A percentile compares a stretch with the other conserved stretches of the same genome.
These are phyloP conservation scores for Colletotrichum siamense DNA, from an alignment of 2,329 filamentous ascomycete species.

Conservation along the genomic window DNA sequence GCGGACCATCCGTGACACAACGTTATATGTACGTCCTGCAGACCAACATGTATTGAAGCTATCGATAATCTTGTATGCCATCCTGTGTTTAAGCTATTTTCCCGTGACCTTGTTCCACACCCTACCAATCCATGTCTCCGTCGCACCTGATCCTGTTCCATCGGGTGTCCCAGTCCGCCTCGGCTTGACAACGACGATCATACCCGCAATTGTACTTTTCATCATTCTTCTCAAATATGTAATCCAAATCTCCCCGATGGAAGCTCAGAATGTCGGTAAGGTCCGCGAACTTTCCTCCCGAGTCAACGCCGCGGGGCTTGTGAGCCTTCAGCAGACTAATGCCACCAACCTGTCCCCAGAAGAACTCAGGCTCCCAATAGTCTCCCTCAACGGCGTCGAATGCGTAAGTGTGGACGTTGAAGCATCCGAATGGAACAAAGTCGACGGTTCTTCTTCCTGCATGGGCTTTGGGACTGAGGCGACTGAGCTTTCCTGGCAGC, in stretches of 20 bases:
- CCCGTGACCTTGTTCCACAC: not conserved
- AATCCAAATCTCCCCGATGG: not conserved
- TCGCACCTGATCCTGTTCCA: not conserved
- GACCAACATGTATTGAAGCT: not conserved
- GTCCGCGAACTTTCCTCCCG: not conserved
- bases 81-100: not conserved
- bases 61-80: not conserved
- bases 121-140: not conserved
- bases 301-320: not conserved
- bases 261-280: not conserved
- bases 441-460: not conserved
- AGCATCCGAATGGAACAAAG: not conserved
- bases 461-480: not conserved
- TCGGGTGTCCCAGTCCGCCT: not conserved
- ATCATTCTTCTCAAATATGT: not conserved
- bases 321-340: not conserved
- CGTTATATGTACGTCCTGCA: not conserved
- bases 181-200: not conserved
- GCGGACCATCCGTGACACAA: fast-evolving
- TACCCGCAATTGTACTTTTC: not conserved
- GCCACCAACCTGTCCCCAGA: not conserved
- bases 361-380: not conserved
- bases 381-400: not conserved
- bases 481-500: not conserved
- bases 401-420: not conserved